phyloP scores from a whole-genome alignment of 2,329 filamentous ascomycete species.

The Xylariaceae sp. region DNA sequence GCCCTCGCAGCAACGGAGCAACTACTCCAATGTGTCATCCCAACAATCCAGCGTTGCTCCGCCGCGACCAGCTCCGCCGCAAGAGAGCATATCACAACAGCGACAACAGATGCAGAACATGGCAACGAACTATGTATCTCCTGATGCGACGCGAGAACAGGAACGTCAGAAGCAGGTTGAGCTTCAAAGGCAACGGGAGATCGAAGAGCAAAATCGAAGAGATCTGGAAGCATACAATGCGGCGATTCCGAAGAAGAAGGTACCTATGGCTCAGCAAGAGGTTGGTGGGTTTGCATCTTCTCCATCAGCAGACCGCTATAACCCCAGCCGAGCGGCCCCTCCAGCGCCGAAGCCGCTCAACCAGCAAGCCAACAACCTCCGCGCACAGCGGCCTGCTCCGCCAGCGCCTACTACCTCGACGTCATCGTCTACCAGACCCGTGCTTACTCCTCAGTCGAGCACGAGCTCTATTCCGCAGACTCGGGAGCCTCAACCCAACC shows the following conservation, averaged over 20 bases:
- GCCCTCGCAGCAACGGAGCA: slow-evolving; percentile 49
- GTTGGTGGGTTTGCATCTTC: slow-evolving; percentile 62
- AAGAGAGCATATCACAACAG: slow-evolving; percentile 52
- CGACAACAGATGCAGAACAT: slow-evolving; percentile 61
- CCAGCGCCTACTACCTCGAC: slow-evolving; percentile 56
- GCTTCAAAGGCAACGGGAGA: slow-evolving; percentile 58
- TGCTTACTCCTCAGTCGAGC: slow-evolving; percentile 53
- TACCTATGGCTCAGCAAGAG: slow-evolving; percentile 86
- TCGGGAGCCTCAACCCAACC: slow-evolving; percentile 41
- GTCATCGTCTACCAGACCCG: slow-evolving; percentile 47
- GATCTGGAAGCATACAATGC: slow-evolving; percentile 90
- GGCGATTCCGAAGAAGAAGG: slow-evolving; percentile 78
- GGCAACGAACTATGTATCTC: slow-evolving; percentile 56
- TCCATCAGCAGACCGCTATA: slow-evolving; percentile 69
- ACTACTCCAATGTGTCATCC: slow-evolving; percentile 43
- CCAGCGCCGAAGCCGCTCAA: slow-evolving; percentile 66
- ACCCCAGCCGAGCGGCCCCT: slow-evolving; percentile 83
- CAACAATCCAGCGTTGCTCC: slow-evolving; percentile 43
- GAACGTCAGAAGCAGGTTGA: slow-evolving; percentile 66
- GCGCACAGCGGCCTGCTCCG: slow-evolving; percentile 83
- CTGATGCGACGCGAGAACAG: slow-evolving; percentile 56
- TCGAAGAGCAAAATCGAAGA: slow-evolving; percentile 68
- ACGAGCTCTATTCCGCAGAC: slow-evolving; percentile 47
- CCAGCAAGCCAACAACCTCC: slow-evolving; percentile 58
- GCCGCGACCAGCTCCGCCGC: slow-evolving; percentile 46